These are phyloP conservation scores for Bipolaris gigantea DNA, from an alignment of 2,329 filamentous ascomycete genomes.

Conservation along the genomic window DNA sequence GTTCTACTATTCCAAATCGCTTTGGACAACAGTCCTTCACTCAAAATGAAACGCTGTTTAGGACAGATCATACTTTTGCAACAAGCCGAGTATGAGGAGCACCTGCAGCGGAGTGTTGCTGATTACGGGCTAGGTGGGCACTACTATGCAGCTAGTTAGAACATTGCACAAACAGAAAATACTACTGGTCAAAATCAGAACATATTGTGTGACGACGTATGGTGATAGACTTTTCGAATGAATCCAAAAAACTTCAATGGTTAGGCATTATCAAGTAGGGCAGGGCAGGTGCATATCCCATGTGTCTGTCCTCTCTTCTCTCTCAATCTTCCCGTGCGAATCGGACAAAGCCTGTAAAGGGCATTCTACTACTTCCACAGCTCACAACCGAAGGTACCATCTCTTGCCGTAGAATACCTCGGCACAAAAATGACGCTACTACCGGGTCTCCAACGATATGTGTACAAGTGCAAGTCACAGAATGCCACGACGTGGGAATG, in stretches of 20 bases:
- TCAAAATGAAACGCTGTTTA: no score
- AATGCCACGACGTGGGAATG: neutral
- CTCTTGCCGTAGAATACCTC: neutral
- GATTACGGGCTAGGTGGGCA: neutral
- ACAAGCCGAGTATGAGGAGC: no score
- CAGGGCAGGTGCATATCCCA: neutral
- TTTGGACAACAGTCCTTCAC: no score
- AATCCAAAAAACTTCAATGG: neutral
- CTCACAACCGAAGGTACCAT: neutral
- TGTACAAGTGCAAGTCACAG: neutral
- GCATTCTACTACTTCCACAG: neutral
- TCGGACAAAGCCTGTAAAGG: no score
- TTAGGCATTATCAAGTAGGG: no score
- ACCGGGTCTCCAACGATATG: neutral
- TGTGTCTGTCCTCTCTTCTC: neutral
- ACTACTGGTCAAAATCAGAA: neutral
- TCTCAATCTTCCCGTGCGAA: neutral
- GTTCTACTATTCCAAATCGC: no score
- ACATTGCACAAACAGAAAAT: neutral
- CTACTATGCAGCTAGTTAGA: neutral
- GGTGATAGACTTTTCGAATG: neutral
- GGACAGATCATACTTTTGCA: no score
- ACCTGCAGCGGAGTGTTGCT: constrained; percentile 1
- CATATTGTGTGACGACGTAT: neutral
- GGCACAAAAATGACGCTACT: neutral